These are phyloP conservation scores for Takashimella tepidaria DNA, from an alignment of 1,284 basidiomycete species.

Conservation along the genomic window DNA sequence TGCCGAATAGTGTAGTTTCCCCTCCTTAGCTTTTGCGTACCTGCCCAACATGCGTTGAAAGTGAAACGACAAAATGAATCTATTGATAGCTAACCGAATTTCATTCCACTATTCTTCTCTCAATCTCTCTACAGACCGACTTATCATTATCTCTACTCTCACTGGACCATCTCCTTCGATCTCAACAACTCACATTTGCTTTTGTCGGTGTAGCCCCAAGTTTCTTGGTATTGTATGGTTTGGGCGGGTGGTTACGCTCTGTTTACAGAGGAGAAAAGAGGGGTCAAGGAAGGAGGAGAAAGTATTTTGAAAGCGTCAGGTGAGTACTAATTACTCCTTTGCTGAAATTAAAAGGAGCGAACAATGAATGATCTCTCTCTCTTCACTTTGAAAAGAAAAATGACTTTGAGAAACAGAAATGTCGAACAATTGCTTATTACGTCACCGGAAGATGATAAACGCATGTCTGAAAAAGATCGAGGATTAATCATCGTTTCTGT, in stretches of 20 bases:
- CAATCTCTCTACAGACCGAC: constrained; percentile 77
- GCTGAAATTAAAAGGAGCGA: neutral
- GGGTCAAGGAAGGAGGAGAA: constrained; percentile 42
- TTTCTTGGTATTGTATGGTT: constrained; percentile 70
- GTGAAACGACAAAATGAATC: no score
- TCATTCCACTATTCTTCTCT: no score
- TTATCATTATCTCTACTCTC: constrained; percentile 79
- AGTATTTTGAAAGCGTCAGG: constrained; percentile 49
- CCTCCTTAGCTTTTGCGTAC: neutral
- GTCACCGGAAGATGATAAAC: constrained; percentile 34
- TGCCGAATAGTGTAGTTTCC: neutral
- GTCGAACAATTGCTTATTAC: constrained; percentile 63
- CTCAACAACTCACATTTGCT: constrained; percentile 93
- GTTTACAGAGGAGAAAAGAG: constrained; percentile 51
- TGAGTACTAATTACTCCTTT: constrained; percentile 16
- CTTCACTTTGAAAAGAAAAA: neutral
- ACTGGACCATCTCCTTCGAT: constrained; percentile 82
- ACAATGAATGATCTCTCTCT: no score
- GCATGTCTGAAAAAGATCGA: constrained; percentile 47
- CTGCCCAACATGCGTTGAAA: no score
- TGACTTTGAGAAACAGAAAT: constrained; percentile 51
- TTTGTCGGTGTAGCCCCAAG: constrained; percentile 95
- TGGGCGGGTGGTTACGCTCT: constrained; percentile 55
- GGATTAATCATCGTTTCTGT: constrained; percentile 51
- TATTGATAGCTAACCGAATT: no score